Evolutionary conservation across 768 basidiomycete species (phyloP).

Genomic region (Boletus fagicola): DNA sequence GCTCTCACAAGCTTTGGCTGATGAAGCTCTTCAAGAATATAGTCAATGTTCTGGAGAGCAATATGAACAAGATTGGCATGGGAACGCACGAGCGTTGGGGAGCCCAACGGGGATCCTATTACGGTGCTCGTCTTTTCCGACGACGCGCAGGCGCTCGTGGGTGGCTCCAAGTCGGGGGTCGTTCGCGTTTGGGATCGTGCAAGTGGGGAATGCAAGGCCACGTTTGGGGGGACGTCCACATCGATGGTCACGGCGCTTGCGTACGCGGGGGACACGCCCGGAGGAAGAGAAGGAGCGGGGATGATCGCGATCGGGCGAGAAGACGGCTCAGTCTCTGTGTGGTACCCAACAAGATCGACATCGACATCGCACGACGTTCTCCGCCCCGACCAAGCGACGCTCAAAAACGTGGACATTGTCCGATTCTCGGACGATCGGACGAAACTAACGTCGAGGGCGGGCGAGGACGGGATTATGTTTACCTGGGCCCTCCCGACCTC

Average conservation of each 20-base stretch:
- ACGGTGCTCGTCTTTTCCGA: conserved; percentile 17
- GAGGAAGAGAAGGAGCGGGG: not conserved
- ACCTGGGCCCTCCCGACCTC: conserved; percentile 5
- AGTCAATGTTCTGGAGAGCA: too few relatives aligned
- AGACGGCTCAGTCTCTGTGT: conserved; percentile 20
- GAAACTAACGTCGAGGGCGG: conserved; percentile 8
- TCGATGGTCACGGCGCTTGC: conserved; percentile 20
- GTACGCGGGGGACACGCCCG: not conserved
- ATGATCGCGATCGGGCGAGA: conserved; percentile 16
- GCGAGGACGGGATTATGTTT: conserved; percentile 11
- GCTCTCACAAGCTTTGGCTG: too few relatives aligned
- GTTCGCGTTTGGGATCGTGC: conserved; percentile 24
- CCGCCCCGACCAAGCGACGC: conserved; percentile 1
- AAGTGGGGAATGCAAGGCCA: conserved; percentile 15
- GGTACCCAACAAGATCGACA: conserved; percentile 16
- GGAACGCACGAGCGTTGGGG: not conserved
- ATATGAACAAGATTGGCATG: too few relatives aligned
- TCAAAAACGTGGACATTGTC: conserved; percentile 7
- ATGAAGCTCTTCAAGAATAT: too few relatives aligned
- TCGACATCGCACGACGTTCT: conserved; percentile 11
- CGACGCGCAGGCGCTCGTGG: conserved; percentile 14
- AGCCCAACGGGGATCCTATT: not conserved
- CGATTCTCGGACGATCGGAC: conserved; percentile 12
- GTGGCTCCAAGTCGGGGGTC: conserved; percentile 14
- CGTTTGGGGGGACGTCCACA: not conserved